Evolutionary conservation across 441 rosid species (phyloP).

Genomic region (Flueggea neowawraea): DNA sequence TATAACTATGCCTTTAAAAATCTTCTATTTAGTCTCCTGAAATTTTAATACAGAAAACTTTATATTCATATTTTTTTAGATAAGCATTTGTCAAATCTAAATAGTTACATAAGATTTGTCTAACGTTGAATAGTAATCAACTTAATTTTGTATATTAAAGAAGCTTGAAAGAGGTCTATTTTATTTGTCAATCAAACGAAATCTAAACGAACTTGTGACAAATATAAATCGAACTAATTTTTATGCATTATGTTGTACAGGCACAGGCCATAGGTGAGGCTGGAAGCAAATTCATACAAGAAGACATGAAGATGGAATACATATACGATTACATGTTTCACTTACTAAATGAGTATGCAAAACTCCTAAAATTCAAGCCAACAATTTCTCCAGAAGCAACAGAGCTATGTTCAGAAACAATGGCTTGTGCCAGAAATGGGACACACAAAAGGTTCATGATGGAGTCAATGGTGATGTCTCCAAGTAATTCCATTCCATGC

Average conservation of each 20-base stretch:
- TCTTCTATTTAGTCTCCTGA: too few relatives aligned
- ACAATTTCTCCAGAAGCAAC: constrained; percentile 21
- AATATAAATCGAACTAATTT: too few relatives aligned
- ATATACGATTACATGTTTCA: constrained; percentile 58
- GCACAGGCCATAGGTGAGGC: constrained; percentile 40
- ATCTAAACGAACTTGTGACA: too few relatives aligned
- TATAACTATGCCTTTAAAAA: too few relatives aligned
- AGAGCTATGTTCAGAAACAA: constrained; percentile 35
- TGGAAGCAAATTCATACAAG: constrained; percentile 27
- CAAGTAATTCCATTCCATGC: constrained; percentile 33
- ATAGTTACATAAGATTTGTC: too few relatives aligned
- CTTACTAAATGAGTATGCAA: constrained; percentile 39
- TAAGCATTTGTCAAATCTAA: too few relatives aligned
- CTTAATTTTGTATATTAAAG: too few relatives aligned
- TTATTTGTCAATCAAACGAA: too few relatives aligned
- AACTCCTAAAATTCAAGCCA: constrained; percentile 40
- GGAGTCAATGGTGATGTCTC: constrained; percentile 37
- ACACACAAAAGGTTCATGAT: constrained; percentile 26
- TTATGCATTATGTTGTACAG: constrained; percentile 7
- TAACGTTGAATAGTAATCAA: too few relatives aligned
- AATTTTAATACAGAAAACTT: too few relatives aligned
- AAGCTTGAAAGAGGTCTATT: too few relatives aligned
- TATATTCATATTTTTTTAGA: too few relatives aligned
- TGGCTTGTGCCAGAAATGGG: constrained; percentile 29
- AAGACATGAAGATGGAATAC: constrained; percentile 33